Base-by-base conservation (phyloP, 768 basidiomycete genomes). In the Paxillus ammoniavirescens region DNA sequence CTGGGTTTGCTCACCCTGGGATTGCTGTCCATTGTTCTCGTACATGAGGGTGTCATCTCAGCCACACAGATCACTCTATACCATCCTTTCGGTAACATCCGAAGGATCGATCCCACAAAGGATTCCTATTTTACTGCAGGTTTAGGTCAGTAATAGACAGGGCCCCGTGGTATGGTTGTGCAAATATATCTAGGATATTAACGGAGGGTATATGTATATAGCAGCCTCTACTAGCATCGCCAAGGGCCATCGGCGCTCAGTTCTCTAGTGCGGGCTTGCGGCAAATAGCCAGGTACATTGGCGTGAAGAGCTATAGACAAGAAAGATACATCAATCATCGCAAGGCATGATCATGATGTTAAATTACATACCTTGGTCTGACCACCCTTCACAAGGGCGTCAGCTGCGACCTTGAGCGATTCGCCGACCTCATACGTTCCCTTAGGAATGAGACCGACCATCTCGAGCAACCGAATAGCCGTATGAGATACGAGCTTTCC, bases 401-500 rank as follows among this genome's bases (percentile, higher is more conserved):
- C 83, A 7, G 75, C 86, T n/a, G 94, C 93, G 35, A 87, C 71
- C 72, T 90, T 93, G 57, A 98, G 74, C 36, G 87, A 83, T 76
- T 97, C 93, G 55, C 91, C 90, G 35, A 98, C 92, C 52, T 90
- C 84, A 64, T 77, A 85, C 1, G 97, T 98, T 17, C 97, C 97
- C 77, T 95, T 93, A 38, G 97, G 97, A 12, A 95, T 73, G 14
- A 96, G 7, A 0, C 93, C 82, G 35, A 91, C 0, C 70, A 80
- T 75, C 77, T 99, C 97, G 65, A 96, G 68, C 5, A 85, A 26
- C 69, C 88, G 82, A 42, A 97, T 75, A 0, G 79, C 84, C 54
- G 84, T 90, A 63, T 95, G 93, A 38, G 87, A 93, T 49, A 97
- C 79, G 41, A 93, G 68, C 66, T 82, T 82, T 21, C 97, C 97